Evolutionary conservation across 2,329 filamentous ascomycete genomes (phyloP), one percentile per base, ranked within the genome.

Genomic region (Calonectria multiphialidica): DNA sequence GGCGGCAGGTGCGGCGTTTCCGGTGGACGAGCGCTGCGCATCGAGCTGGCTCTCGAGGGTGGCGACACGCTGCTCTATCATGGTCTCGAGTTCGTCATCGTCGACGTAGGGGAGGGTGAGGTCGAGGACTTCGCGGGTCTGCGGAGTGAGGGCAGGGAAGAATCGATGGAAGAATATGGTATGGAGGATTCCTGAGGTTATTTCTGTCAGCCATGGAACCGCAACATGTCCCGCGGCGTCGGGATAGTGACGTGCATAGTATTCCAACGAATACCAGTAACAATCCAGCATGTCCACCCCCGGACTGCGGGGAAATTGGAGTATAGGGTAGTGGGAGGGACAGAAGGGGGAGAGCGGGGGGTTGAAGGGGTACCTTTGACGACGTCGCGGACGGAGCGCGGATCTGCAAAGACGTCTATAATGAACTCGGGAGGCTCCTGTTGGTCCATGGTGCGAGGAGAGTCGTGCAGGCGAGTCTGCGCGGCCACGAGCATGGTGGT

Each of bases 101-200:
- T 95, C 92, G 81, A 98, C 94, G 80, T 94, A 94, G 64, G 97
- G 96, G 33, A 98, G 91, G 40, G 95, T 96, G 73, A 98, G 90
- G 84, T 98, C 96, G 76, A 98, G 92, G 75, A 98, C 92, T 81
- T 98, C 96, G 85, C 95, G 93, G 75, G 95, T 95, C 75, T 91
- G 90, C 7, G 97, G 96, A 49, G 91, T 88, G 78, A 98, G 90
- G 71, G 95, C 93, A 70, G 95, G 95, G 88, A 98, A 98, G 90
- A 96, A 98, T 81, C 97, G 94, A 87, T 98, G 96, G 90, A 98
- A 98, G 91, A 98, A 99, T 83, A 98, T 98, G 63, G 96, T 97
- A 84, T 98, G 96, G 62, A 98, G 90, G 82, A 98, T 94, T 75
- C 94, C 96, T 98, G 44, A 15, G 65, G 18, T 33, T 33, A 25